Conservation (phyloP, 1,139 yeast species). For the Sugiyamaella paludigena region DNA sequence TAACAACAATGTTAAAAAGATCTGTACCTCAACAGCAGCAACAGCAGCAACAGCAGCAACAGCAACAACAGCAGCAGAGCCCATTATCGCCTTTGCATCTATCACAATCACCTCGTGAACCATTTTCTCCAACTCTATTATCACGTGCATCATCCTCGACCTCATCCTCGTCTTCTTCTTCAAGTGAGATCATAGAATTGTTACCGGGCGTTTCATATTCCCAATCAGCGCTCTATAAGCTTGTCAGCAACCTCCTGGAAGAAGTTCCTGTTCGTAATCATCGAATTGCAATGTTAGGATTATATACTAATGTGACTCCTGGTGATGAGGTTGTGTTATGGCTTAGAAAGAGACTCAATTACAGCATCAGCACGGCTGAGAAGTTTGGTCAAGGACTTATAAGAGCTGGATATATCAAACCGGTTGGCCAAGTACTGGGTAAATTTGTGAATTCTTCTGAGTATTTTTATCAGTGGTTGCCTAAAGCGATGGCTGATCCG, state of each 20-base stretch:
- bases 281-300: conserved; percentile 55
- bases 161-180: background rate
- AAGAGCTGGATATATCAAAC: conserved; percentile 57
- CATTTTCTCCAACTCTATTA: conserved; percentile 4
- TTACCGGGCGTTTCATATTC: conserved; percentile 32
- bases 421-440: conserved; percentile 51
- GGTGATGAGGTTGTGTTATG: conserved; percentile 61
- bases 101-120: background rate
- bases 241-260: conserved; percentile 43
- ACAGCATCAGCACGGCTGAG: conserved; percentile 62
- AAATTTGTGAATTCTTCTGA: conserved; percentile 69
- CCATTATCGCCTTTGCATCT: too few species aligned
- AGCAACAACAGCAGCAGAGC: background rate
- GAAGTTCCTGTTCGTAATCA: conserved; percentile 44
- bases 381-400: conserved; percentile 70
- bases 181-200: background rate
- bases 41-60: background rate
- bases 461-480: conserved; percentile 74
- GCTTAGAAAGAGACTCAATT: conserved; percentile 45
- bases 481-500: conserved; percentile 37
- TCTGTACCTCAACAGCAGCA: background rate
- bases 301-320: conserved; percentile 57
- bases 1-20: conserved; percentile 15
- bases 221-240: conserved; percentile 23
- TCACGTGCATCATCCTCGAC: background rate